Evolutionary conservation across 1,139 yeast species (phyloP), one percentile per base, ranked within the genome.

Genomic region (Pichia sp.): DNA sequence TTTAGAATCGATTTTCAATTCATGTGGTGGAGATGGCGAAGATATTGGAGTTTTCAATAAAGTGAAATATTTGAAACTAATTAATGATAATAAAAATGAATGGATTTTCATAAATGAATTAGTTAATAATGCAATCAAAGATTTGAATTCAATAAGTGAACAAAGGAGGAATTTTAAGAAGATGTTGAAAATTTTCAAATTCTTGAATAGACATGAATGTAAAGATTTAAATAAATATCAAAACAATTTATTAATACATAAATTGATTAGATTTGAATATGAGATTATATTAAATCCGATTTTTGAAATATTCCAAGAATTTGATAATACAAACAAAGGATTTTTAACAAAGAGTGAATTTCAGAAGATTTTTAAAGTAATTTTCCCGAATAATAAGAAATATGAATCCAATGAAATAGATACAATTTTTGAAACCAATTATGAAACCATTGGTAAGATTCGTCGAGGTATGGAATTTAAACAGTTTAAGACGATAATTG

Each of bases 341-440:
- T 70, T 70, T 36, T 69, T 91, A 42, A 78, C 82, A 58, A 88
- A 88, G 60, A 73, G 71, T 11, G 93, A 87, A 60, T 91, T 91
- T 65, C 83, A 84, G 60, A 68, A 69, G 29, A 87, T 90, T 62
- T 87, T 91, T 11, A 74, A 22, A 14, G 4, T 10, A 13, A 9
- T 36, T 5, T 36, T 36, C 16, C 41, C 41, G 4, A n/a, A 16
- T 19, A 33, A 33, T n/a, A 36, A 36, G 11, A 19, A 36, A 5
- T 36, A 43, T 1, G 58, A 59, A 42, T 51, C 56, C 1, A 56
- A 56, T 36, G 66, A 65, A 31, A 41, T 51, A 5, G 54, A 53
- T 29, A 46, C 50, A 3, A 51, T 64, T 18, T 66, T 66, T 56
- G 69, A 66, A 50, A 55, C 61, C 28, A 53, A 60, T 25, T 63